Evolutionary conservation across 2,329 filamentous ascomycete genomes (phyloP).

Genomic region (Aureobasidium sp.): DNA sequence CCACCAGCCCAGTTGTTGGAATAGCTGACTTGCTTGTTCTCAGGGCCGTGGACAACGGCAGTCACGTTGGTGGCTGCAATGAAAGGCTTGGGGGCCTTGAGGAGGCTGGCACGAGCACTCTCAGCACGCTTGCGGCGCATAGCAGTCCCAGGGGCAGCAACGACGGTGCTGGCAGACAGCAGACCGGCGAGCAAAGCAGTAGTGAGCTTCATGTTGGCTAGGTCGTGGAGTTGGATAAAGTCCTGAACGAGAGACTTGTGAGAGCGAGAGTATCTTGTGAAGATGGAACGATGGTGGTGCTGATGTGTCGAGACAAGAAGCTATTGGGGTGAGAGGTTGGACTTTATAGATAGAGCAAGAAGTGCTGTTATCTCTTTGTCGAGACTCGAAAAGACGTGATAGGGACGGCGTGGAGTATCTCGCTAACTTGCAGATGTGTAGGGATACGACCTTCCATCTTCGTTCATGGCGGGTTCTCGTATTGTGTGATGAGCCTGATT

Average conservation of each 20-base stretch:
- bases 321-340: neutral
- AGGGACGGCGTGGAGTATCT: neutral
- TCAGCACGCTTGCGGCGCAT: conserved; percentile 30
- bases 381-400: neutral
- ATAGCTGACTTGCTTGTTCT: conserved; percentile 43
- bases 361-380: no score
- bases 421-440: neutral
- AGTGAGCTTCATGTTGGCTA: conserved; percentile 43
- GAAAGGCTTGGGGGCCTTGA: conserved; percentile 27
- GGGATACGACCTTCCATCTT: conserved; percentile 4
- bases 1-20: conserved; percentile 55
- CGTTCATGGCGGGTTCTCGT: neutral
- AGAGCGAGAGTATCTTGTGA: neutral
- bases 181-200: conserved; percentile 29
- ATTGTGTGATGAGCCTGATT: neutral
- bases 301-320: neutral
- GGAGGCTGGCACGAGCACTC: conserved; percentile 23
- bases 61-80: conserved; percentile 22
- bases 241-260: neutral
- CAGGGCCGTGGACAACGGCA: conserved; percentile 25
- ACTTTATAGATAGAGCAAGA: neutral
- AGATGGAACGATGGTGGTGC: neutral
- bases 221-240: neutral
- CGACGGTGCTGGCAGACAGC: conserved; percentile 35
- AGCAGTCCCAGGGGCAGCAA: conserved; percentile 42